Evolutionary conservation across 2,329 filamentous ascomycete genomes (phyloP), one percentile per base, ranked within the genome.

Genomic region (Penicillium sp.): DNA sequence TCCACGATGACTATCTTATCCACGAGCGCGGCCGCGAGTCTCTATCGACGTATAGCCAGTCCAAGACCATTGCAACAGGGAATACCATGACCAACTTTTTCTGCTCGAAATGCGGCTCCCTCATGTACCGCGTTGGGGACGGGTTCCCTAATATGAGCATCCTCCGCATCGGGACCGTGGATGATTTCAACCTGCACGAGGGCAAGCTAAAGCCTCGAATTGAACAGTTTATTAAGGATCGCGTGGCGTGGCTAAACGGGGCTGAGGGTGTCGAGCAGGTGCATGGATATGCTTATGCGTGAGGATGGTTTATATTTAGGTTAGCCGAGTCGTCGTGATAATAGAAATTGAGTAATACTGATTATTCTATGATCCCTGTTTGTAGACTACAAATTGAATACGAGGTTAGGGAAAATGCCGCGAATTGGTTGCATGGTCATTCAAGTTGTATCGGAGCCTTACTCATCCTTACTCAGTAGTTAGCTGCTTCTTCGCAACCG

Each of bases 111-210:
- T 59, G 56, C 31, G 56, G 56, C 11, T 52, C 56, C 17, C 38
- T 59, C 35, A 59, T 59, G 56, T 59, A 59, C 50, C 56, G 56
- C 9, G 35, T 31, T 7, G 21, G 56, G 15, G n/a, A 35, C 5
- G 38, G 38, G n/a, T 46, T 26, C 23, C 56, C 56, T 2, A 48
- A 48, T 15, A 52, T 21, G 38, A 59, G 56, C 21, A 47, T 53
- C 38, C 48, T 85, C 62, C 75, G 87, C 0, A 81, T 87, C 54
- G 88, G 88, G 0, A 88, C 85, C 0, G 82, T 90, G 1, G 87
- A 90, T 70, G 87, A 90, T 73, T 86, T 87, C 56, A 72, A 69
- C 54, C 68, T 90, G 55, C 80, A 83, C 38, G 85, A 89, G 75
- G 85, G 82, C 0, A 84, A 81, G 68, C 71, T 90, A 65, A 84